Percentiles rank a stretch among this genome's conserved stretches.
phyloP scores from a whole-genome alignment of 805 yeast species.

The Candida odintsovae region DNA sequence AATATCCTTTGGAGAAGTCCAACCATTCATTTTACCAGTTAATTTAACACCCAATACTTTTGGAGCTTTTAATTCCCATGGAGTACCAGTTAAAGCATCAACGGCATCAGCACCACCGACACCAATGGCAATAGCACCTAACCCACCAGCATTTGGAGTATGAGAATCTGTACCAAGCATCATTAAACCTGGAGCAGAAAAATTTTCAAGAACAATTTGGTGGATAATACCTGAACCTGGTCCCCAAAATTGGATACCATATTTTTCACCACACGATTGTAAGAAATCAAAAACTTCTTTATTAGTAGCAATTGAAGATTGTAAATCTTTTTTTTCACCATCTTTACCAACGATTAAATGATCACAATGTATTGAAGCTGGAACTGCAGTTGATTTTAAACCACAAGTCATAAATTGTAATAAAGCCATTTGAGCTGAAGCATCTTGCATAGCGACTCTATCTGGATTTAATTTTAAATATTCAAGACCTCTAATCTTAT shows the following conservation, averaged over 20 bases:
- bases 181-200: constrained; percentile 93
- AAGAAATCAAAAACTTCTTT: constrained; percentile 94
- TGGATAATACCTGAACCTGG: constrained; percentile 99
- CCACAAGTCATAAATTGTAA: constrained; percentile 98
- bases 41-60: constrained; percentile 89
- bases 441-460: constrained; percentile 99
- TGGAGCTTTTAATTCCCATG: constrained; percentile 99
- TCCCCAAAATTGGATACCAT: constrained; percentile 98
- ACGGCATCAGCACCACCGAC: constrained; percentile 99
- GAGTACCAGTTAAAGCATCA: constrained; percentile 93
- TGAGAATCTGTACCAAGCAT: constrained; percentile 98
- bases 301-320: constrained; percentile 76
- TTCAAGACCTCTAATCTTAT: constrained; percentile 73
- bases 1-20: constrained; percentile 97
- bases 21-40: constrained; percentile 83
- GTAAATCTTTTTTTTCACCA: constrained; percentile 82
- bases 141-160: constrained; percentile 98
- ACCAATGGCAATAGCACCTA: constrained; percentile 98
- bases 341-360: constrained; percentile 96
- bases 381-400: constrained; percentile 79
- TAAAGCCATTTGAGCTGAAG: constrained; percentile 99
- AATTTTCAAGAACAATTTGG: constrained; percentile 95
- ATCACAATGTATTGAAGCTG: constrained; percentile 96
- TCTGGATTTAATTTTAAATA: constrained; percentile 94
- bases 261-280: constrained; percentile 87